phyloP scores from a whole-genome alignment of 225 moss, liverwort and hornwort species.

The Physcomitrellopsis africana region DNA sequence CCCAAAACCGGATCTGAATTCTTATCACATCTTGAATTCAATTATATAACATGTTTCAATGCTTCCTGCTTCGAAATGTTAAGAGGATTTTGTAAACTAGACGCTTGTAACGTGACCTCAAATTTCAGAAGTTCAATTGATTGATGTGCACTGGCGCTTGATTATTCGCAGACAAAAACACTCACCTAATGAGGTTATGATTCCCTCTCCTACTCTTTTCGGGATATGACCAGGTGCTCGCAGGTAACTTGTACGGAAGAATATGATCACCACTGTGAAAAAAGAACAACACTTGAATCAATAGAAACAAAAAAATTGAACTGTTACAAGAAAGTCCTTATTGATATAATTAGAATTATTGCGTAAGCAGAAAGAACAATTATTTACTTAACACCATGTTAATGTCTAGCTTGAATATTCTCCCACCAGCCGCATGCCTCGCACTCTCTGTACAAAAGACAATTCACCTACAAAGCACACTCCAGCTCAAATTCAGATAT shows the following conservation, averaged over 20 bases:
- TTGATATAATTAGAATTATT: background rate
- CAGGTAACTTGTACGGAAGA: conserved; percentile 36
- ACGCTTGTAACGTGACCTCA: background rate
- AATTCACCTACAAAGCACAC: conserved; percentile 20
- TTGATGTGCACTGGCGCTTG: too few relatives aligned
- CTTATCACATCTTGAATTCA: background rate
- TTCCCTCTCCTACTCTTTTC: conserved; percentile 42
- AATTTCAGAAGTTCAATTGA: background rate
- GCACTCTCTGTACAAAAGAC: background rate
- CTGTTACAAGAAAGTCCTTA: background rate
- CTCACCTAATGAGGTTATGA: conserved; percentile 36
- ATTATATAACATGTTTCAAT: background rate
- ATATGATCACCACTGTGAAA: conserved; percentile 30
- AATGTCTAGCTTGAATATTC: conserved; percentile 3
- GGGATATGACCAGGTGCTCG: conserved; percentile 37
- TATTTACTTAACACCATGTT: background rate
- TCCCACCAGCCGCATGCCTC: conserved; percentile 7
- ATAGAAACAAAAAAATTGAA: background rate
- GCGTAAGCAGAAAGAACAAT: background rate
- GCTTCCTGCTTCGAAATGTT: background rate
- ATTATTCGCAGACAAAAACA: background rate
- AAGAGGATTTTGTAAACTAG: background rate
- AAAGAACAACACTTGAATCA: background rate
- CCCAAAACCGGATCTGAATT: background rate
- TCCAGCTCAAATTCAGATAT: conserved; percentile 21